Evolutionary conservation across 495 filamentous ascomycete species (phyloP).

Genomic region (Podospora pseudopauciseta): DNA sequence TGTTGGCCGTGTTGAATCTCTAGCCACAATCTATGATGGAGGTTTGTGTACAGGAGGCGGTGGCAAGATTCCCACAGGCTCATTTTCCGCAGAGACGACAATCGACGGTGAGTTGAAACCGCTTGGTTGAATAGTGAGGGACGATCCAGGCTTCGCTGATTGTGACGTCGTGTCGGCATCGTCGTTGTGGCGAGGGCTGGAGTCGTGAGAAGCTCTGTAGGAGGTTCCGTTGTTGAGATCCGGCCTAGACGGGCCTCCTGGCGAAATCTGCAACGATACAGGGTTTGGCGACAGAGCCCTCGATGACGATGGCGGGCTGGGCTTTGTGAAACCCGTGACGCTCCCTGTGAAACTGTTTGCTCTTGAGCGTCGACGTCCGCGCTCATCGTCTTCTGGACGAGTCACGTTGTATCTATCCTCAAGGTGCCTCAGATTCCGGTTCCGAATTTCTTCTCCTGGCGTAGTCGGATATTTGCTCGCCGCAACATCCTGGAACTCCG

Average conservation of each 20-base stretch:
- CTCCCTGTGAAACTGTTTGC: not conserved
- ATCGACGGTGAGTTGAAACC: not conserved
- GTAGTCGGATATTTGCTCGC: not conserved
- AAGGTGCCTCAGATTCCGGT: not conserved
- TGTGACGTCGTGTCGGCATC: not conserved
- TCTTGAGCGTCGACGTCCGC: slow-evolving; percentile 3
- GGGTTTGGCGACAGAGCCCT: not conserved
- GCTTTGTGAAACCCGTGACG: not conserved
- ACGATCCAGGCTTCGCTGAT: not conserved
- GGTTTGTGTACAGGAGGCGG: slow-evolving; percentile 4
- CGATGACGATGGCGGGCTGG: not conserved
- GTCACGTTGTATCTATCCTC: not conserved
- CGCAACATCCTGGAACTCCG: not conserved
- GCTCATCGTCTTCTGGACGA: slow-evolving; percentile 7
- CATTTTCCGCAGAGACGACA: slow-evolving; percentile 1
- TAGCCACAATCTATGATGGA: not conserved
- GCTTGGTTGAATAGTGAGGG: not conserved
- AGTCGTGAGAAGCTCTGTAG: not conserved
- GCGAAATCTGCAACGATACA: not conserved
- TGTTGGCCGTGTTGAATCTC: no score
- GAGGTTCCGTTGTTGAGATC: not conserved
- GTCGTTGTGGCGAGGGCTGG: not conserved
- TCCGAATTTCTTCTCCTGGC: not conserved
- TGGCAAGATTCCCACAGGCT: not conserved
- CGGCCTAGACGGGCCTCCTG: not conserved